Evolutionary conservation across 179 eudicot species (phyloP).

Genomic region (Vitellaria paradoxa): DNA sequence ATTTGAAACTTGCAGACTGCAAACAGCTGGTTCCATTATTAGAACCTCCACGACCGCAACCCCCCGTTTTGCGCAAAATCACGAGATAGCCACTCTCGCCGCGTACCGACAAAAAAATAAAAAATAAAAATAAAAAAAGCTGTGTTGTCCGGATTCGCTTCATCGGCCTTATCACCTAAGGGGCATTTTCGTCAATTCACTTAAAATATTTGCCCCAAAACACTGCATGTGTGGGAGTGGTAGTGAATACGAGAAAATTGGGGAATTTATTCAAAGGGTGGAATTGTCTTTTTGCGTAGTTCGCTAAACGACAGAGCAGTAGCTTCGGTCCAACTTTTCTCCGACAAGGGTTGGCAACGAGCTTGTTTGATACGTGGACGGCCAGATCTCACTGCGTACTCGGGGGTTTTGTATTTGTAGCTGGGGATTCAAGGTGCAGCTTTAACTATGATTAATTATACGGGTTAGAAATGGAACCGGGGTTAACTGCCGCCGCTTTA

Average conservation of each 20-base stretch:
- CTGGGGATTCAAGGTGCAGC: no score
- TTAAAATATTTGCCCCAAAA: not conserved
- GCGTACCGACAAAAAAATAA: not conserved
- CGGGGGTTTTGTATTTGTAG: no score
- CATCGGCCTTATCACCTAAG: not conserved
- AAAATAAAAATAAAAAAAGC: not conserved
- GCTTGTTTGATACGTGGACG: conserved; percentile 22
- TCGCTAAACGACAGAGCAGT: not conserved
- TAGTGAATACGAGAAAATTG: no score
- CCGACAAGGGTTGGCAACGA: conserved; percentile 21
- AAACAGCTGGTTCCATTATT: not conserved
- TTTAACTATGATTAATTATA: conserved; percentile 7
- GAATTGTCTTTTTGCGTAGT: not conserved
- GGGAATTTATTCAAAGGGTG: not conserved
- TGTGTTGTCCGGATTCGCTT: not conserved
- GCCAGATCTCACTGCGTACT: not conserved
- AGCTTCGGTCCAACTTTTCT: not conserved
- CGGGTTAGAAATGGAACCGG: not conserved
- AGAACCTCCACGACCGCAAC: no score
- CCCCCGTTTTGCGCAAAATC: not conserved
- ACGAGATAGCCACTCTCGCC: conserved; percentile 7
- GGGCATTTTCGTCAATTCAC: not conserved
- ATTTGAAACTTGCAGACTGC: no score
- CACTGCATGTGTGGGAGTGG: no score
- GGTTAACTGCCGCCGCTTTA: conserved; percentile 22